Evolutionary conservation across 2,329 filamentous ascomycete species (phyloP), one percentile per base, ranked within the genome.

Genomic region (Alternaria sp.): DNA sequence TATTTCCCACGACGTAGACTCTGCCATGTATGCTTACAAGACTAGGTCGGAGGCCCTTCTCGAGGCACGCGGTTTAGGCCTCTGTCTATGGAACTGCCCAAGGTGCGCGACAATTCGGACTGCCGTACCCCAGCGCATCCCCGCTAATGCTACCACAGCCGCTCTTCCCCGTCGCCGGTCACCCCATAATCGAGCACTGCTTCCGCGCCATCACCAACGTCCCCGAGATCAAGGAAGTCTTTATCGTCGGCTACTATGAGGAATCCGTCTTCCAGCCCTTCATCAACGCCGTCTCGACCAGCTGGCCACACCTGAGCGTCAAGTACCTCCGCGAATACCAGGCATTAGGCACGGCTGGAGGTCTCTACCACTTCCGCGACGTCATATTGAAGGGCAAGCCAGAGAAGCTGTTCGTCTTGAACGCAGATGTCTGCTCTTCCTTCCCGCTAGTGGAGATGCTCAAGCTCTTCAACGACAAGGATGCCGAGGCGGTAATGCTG

Each of bases 221-320:
- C 62, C 91, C 92, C 73, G 91, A 92, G 75, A 92, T 99, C 80
- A 92, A 93, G 77, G 95, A 99, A 82, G 94, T 99, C 72, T 94
- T 95, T 84, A 90, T 99, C 75, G 96, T 99, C 76, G 95, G 95
- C 76, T 99, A 99, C 87, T 99, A 98, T 81, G 95, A 99, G 79
- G 95, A 98, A 83, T 87, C 88, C 44, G 92, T 98, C 74, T 97
- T 98, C 87, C 91, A 93, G 75, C 94, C 97, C 82, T 98, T 98
- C 83, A 96, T 98, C 85, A 97, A 96, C 82, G 91, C 96, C 78
- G 88, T 93, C 62, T 85, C 89, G 62, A 88, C 88, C 79, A 91
- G 92, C 78, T 96, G 96, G 83, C 93, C 94, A 54, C 88, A 92
- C 76, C 88, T 98, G 73, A 89, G 89, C 72, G 93, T 98, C 82